Evolutionary conservation across 148 eudicot genomes (phyloP).

Genomic region (Chenopodium quinoa): DNA sequence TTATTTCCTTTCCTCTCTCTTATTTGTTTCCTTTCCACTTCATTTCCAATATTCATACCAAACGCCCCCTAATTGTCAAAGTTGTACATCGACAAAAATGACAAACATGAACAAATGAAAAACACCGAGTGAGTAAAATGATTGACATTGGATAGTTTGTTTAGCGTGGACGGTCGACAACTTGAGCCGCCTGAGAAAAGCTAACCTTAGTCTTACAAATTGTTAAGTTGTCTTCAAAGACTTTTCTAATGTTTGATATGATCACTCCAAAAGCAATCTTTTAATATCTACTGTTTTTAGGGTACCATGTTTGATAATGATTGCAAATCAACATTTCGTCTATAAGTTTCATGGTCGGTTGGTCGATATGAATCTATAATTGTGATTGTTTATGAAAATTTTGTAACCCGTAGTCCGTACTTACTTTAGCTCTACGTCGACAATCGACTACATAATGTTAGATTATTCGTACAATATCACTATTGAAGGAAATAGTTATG

Average conservation of each 20-base stretch:
- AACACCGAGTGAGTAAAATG: too few species aligned
- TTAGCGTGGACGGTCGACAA: conserved; percentile 2
- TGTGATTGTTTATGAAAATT: neutral
- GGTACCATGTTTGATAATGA: neutral
- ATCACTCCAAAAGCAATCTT: neutral
- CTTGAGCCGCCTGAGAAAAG: neutral
- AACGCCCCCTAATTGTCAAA: too few species aligned
- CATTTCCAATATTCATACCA: too few species aligned
- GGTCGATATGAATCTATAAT: neutral
- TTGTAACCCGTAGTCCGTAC: neutral
- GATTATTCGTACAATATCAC: too few species aligned
- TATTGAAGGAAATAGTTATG: too few species aligned
- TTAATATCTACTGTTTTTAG: neutral
- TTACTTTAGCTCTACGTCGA: too few species aligned
- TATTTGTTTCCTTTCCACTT: too few species aligned
- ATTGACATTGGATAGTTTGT: neutral
- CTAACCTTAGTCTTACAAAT: neutral
- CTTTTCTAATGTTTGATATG: neutral
- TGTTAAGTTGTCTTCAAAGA: neutral
- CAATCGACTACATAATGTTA: too few species aligned
- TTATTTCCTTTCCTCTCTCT: too few species aligned
- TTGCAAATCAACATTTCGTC: neutral
- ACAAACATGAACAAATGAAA: too few species aligned
- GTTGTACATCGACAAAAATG: too few species aligned
- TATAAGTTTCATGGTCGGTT: neutral